Conservation (phyloP, 2,329 filamentous ascomycete genomes). For the Trichoderma sp. region DNA sequence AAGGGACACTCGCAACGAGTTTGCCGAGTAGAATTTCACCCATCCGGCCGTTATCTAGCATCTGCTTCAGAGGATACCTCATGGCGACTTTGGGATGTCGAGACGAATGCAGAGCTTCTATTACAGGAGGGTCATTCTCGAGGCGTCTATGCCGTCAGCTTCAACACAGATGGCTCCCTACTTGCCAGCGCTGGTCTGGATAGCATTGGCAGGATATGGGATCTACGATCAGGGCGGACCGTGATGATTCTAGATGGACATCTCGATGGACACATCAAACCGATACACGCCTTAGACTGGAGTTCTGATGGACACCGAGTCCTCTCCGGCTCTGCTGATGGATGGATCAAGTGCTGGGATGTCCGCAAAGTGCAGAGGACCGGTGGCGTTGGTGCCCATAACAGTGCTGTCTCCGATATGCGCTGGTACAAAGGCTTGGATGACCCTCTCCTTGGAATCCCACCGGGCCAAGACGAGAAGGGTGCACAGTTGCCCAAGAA, state of each 20-base stretch:
- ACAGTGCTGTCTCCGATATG: slow-evolving; percentile 87
- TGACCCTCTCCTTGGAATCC: slow-evolving; percentile 63
- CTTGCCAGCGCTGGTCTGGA: slow-evolving; percentile 91
- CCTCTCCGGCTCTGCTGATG: slow-evolving; percentile 88
- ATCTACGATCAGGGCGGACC: slow-evolving; percentile 85
- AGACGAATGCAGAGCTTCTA: slow-evolving; percentile 78
- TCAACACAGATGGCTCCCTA: slow-evolving; percentile 88
- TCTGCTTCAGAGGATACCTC: slow-evolving; percentile 96
- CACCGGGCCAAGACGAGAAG: slow-evolving; percentile 63
- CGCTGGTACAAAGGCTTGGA: slow-evolving; percentile 91
- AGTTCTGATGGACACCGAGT: slow-evolving; percentile 87
- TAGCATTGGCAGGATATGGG: slow-evolving; percentile 94
- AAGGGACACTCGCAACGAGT: slow-evolving; percentile 84
- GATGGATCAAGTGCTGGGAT: slow-evolving; percentile 98
- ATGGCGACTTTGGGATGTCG: slow-evolving; percentile 94
- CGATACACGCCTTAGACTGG: slow-evolving; percentile 94
- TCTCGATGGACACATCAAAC: slow-evolving; percentile 77
- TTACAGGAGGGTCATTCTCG: slow-evolving; percentile 94
- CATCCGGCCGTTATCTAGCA: slow-evolving; percentile 84
- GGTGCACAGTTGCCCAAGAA: slow-evolving; percentile 74
- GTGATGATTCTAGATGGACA: slow-evolving; percentile 95
- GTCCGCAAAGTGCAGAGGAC: slow-evolving; percentile 82
- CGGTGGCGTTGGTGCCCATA: slow-evolving; percentile 87
- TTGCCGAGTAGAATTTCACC: slow-evolving; percentile 91
- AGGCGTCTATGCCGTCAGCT: slow-evolving; percentile 86